These are phyloP conservation scores for Rutstroemia sydowiana DNA, from an alignment of 2,329 filamentous ascomycete genomes.

Conservation along the genomic window DNA sequence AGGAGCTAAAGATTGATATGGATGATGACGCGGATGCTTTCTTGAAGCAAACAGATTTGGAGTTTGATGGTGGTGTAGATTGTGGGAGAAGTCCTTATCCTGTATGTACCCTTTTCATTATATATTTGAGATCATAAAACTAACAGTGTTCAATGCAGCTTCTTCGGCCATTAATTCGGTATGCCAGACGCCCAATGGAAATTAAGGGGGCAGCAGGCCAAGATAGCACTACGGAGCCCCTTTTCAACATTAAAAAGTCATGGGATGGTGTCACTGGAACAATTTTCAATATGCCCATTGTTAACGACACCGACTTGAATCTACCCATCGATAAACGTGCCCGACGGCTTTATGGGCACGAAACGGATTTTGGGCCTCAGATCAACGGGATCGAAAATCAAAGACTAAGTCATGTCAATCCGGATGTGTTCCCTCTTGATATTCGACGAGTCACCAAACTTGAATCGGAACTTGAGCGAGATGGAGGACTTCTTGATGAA, in stretches of 20 bases:
- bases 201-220: neutral
- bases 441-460: slow-evolving; percentile 19
- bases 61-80: slow-evolving; percentile 25
- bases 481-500: neutral
- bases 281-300: slow-evolving; percentile 26
- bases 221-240: neutral
- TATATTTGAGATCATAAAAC: neutral
- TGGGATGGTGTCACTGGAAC: slow-evolving; percentile 27
- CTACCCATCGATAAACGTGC: neutral
- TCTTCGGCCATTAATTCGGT: slow-evolving; percentile 16
- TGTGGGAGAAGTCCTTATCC: slow-evolving; percentile 26
- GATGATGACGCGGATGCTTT: slow-evolving; percentile 16
- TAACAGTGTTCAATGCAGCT: neutral
- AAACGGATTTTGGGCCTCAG: neutral
- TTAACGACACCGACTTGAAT: neutral
- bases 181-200: slow-evolving; percentile 7
- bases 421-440: slow-evolving; percentile 23
- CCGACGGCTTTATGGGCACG: neutral
- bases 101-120: slow-evolving; percentile 6
- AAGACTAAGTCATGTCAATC: neutral
- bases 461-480: neutral
- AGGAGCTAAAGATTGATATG: slow-evolving; percentile 16
- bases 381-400: neutral
- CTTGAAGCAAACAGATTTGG: slow-evolving; percentile 8
- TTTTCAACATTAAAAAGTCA: slow-evolving; percentile 13